Base-by-base conservation (phyloP, 192 early-diverging fungal species). In the Backusella tuberculispora region DNA sequence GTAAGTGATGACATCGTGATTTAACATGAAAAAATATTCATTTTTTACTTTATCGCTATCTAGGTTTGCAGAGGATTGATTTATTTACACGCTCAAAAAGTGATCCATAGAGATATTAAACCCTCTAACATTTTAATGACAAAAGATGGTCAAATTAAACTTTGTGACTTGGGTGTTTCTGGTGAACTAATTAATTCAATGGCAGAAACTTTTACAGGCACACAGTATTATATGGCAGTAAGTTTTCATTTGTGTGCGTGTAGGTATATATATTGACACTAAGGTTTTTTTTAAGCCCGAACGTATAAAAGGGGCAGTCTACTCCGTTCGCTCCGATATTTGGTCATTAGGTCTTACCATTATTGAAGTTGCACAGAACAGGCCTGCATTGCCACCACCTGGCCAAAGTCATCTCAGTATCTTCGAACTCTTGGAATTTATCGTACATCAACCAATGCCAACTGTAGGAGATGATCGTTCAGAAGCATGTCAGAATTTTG, bases 31-130 rank as follows among this genome's bases (percentile, higher is more conserved):
- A 19, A 21, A 14, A 24, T 40, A n/a, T 4, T 21, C 42, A 21
- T 12, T 71, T 66, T 66, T 50, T 7, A 14, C 10, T 26, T 71
- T 64, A 48, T 70, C 40, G 24, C n/a, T 82, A 29, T 41, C 40
- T 72, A 83, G 83, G 83, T 97, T n/a, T 81, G 97, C 43, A 88
- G 88, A 41, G 98, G 96, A 0, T 79, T 99, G 7, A 92, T 96
- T 10, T 96, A 98, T 74, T 83, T 99, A 46, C 91, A 95, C 63
- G 86, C 90, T 37, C 90, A 94, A 64, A 85, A 90, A 42, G 94
- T 99, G 19, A 95, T 99, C 45, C 98, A 99, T 78, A 78, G 98
- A 81, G 98, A 99, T 76, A 89, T 99, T 78, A 99, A 99, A 84
- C 98, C 98, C 6, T 96, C 95, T 12, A 99, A 99, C 82, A 96